These are phyloP conservation scores for Phytophthora gonapodyides DNA, from an alignment of 352 stramenopile genomes.

Conservation along the genomic window DNA sequence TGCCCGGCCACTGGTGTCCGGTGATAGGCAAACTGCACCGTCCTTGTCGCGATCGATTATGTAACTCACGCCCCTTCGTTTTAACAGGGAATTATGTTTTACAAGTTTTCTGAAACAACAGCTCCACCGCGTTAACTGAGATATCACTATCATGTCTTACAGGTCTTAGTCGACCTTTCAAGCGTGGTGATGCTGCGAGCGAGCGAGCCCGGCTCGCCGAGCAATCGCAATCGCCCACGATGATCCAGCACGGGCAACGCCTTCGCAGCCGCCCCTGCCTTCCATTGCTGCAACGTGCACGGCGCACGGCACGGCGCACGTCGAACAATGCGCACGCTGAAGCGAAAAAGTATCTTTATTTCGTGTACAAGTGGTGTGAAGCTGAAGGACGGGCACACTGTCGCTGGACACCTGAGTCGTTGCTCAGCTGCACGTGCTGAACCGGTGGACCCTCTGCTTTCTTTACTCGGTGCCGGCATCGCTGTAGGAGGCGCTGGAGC, in stretches of 20 bases:
- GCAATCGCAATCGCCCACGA: no score
- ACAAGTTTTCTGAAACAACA: not conserved
- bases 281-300: slow-evolving; percentile 4
- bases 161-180: not conserved
- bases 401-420: not conserved
- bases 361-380: slow-evolving; percentile 29
- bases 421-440: not conserved
- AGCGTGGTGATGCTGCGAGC: slow-evolving; percentile 6
- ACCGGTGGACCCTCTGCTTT: not conserved
- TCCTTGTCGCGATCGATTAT: not conserved
- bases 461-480: slow-evolving; percentile 1
- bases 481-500: slow-evolving; percentile 11
- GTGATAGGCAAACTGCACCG: slow-evolving; percentile 13
- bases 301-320: slow-evolving; percentile 6
- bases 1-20: slow-evolving; percentile 13
- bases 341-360: slow-evolving; percentile 15
- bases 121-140: not conserved
- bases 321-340: slow-evolving; percentile 4
- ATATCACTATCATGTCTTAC: slow-evolving; percentile 1
- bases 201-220: no score
- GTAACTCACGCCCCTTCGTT: slow-evolving; percentile 3
- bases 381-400: slow-evolving; percentile 13
- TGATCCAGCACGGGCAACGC: not conserved
- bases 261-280: not conserved
- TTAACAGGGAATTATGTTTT: slow-evolving; percentile 7